A percentile compares a stretch with the other conserved stretches of the same genome.
Evolutionary conservation across 2,329 filamentous ascomycete genomes (phyloP).

Genomic region (Stenocarpella maydis): DNA sequence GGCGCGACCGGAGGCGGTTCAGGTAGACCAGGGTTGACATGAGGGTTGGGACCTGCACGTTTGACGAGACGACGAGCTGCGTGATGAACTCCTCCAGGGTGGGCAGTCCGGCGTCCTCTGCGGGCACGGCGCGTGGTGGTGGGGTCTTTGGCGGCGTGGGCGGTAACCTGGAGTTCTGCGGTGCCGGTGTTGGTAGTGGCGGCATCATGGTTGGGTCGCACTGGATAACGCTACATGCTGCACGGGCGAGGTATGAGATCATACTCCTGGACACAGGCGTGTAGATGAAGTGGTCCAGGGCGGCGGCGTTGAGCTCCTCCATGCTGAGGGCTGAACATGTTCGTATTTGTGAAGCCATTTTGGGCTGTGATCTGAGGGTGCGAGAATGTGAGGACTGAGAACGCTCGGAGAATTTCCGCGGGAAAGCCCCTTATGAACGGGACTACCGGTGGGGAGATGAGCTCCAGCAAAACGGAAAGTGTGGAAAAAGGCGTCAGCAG

Average conservation of each 20-base stretch:
- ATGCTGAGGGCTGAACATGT: constrained; percentile 50
- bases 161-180: constrained; percentile 50
- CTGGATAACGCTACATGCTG: constrained; percentile 79
- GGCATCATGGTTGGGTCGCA: constrained; percentile 73
- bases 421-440: constrained; percentile 15
- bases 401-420: constrained; percentile 35
- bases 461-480: constrained; percentile 29
- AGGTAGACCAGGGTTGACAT: constrained; percentile 98
- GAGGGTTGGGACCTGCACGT: constrained; percentile 95
- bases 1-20: constrained; percentile 79
- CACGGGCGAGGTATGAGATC: constrained; percentile 78
- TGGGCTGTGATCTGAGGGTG: constrained; percentile 41
- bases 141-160: constrained; percentile 61
- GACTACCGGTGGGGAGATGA: constrained; percentile 32
- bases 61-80: constrained; percentile 88
- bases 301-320: constrained; percentile 73
- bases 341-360: constrained; percentile 54
- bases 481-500: constrained; percentile 34
- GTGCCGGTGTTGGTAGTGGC: constrained; percentile 44
- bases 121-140: constrained; percentile 53
- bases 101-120: constrained; percentile 69
- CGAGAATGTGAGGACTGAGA: background rate
- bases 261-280: constrained; percentile 77
- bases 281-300: constrained; percentile 83
- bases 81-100: constrained; percentile 91